Evolutionary conservation across 139 green algal genomes (phyloP), one percentile per base, ranked within the genome.

Genomic region (Penium margaritaceum): DNA sequence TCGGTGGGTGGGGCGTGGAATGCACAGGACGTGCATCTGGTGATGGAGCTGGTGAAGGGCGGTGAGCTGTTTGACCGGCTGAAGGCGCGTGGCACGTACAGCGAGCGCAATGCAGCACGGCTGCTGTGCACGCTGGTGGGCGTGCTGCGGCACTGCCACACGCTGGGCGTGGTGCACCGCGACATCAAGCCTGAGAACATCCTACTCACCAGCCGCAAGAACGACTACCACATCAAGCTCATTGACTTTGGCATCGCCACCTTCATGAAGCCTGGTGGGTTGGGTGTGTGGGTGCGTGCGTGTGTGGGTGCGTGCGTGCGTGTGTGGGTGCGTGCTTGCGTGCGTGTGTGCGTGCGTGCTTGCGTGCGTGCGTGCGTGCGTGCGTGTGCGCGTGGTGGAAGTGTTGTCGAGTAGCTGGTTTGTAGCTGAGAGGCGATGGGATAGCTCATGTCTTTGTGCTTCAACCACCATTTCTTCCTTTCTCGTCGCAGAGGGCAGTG

Each of bases 11-110:
- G 47, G 47, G 47, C 17, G 47, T 24, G 47, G n/a, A 24, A n/a
- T 17, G 47, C 47, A 60, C 66, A 73, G 66, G 35, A 73, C 30
- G 68, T 87, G 7, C 76, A 85, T 55, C 65, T 86, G 37, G 74
- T 90, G 29, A 92, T 94, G 90, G 90, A 95, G 78, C 76, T 97
- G 9, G 94, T 89, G 79, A 81, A 80, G 2, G 93, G 93, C 15
- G 93, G 93, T 0, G 93, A 98, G 83, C 87, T 98, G 24, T 98
- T 97, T 83, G 92, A 97, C 74, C 68, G 87, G 32, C 96, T 97
- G 57, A 83, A 82, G 5, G 35, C 41, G 29, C 69, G 79, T 30
- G 87, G 88, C 5, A 82, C 92, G 63, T 95, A 92, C 74, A 87
- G 67, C 46, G 92, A 97, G 84, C 88, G 87, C 70, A 87, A 89